Evolutionary conservation across 768 basidiomycete species (phyloP).

Genomic region (Psilocybe azurescens): DNA sequence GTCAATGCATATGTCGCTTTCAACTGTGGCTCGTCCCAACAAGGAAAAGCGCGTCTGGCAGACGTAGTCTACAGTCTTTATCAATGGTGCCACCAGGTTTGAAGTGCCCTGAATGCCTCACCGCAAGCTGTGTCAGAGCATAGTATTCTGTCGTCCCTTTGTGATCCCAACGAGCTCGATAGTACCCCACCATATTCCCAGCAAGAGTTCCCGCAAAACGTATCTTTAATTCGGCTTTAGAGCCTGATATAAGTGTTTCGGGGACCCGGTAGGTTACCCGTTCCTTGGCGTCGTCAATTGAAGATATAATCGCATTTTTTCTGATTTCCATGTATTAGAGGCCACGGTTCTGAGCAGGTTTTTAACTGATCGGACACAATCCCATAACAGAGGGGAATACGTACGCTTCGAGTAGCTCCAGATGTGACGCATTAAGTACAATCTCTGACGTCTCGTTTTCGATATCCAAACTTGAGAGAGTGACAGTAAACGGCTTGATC

Average conservation of each 20-base stretch:
- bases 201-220: conserved; percentile 71
- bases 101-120: conserved; percentile 21
- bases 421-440: conserved; percentile 68
- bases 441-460: conserved; percentile 62
- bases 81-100: background rate
- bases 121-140: conserved; percentile 91
- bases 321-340: conserved; percentile 54
- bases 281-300: conserved; percentile 65
- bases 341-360: conserved; percentile 46
- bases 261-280: conserved; percentile 71
- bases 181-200: conserved; percentile 83
- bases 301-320: conserved; percentile 47
- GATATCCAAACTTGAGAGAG: conserved; percentile 60
- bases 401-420: conserved; percentile 61
- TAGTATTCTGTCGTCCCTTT: conserved; percentile 70
- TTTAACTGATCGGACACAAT: background rate
- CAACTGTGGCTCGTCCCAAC: conserved; percentile 92
- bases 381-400: conserved; percentile 16
- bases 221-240: conserved; percentile 73
- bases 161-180: conserved; percentile 67
- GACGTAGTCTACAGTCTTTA: conserved; percentile 69
- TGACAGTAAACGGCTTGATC: background rate
- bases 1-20: conserved; percentile 84
- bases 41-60: conserved; percentile 83
- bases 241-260: conserved; percentile 60